These are phyloP conservation scores for Ophiorrhiza pumila DNA, from an alignment of 257 asterid species.

Conservation along the genomic window DNA sequence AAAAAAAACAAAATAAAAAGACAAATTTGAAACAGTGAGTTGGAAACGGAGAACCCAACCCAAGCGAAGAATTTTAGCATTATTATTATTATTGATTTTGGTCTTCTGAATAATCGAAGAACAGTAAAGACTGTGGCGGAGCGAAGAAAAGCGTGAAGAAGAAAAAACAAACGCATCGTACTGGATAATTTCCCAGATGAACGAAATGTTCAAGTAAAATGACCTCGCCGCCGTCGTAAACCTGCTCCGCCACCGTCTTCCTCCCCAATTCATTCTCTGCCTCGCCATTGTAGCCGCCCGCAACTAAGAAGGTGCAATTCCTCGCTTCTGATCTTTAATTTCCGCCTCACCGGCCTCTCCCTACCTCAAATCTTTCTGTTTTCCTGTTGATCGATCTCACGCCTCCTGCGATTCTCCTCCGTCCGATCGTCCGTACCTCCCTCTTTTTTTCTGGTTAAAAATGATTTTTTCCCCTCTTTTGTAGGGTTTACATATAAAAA, in stretches of 20 bases:
- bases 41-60: slow-evolving; percentile 14
- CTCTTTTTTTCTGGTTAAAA: neutral
- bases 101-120: neutral
- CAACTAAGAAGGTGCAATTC: slow-evolving; percentile 1
- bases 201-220: neutral
- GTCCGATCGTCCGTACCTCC: neutral
- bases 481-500: neutral
- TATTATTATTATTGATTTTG: neutral
- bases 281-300: neutral
- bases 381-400: neutral
- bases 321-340: neutral
- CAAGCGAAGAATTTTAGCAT: neutral
- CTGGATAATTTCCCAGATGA: neutral
- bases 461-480: neutral
- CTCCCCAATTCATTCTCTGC: neutral
- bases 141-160: neutral
- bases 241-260: slow-evolving; percentile 9
- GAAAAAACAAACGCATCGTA: neutral
- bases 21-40: neutral
- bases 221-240: neutral
- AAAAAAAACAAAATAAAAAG: too few species aligned
- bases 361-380: neutral
- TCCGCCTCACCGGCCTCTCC: neutral
- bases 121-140: neutral
- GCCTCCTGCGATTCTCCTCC: neutral